Evolutionary conservation across 1,284 basidiomycete genomes (phyloP).

Genomic region (Apiotrichum brassicae): DNA sequence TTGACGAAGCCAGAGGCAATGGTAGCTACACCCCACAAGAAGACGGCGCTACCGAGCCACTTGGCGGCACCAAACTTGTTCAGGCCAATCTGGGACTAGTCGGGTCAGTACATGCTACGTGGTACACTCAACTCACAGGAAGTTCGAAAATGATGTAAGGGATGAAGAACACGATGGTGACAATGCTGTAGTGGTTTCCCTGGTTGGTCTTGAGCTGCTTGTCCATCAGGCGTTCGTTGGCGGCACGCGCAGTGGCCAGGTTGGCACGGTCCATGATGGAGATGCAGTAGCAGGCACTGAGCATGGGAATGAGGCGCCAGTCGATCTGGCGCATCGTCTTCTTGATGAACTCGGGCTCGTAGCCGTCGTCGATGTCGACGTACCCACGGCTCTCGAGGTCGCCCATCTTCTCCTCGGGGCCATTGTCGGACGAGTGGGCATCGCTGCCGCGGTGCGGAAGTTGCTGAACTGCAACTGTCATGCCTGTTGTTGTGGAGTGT

Average conservation of each 20-base stretch:
- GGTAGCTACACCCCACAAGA: slow-evolving; percentile 46
- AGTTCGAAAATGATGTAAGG: slow-evolving; percentile 1
- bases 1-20: slow-evolving; percentile 40
- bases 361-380: slow-evolving; percentile 8
- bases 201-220: slow-evolving; percentile 20
- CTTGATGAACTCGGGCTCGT: neutral
- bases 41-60: slow-evolving; percentile 8
- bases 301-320: slow-evolving; percentile 11
- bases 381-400: no score
- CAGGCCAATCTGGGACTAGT: neutral
- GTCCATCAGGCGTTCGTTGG: slow-evolving; percentile 22
- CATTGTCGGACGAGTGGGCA: no score
- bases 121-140: neutral
- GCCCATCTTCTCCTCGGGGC: no score
- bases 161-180: slow-evolving; percentile 40
- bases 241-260: slow-evolving; percentile 18
- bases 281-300: slow-evolving; percentile 9
- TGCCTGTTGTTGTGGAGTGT: no score
- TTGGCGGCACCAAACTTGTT: neutral
- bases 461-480: no score
- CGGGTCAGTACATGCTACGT: neutral
- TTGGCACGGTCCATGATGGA: slow-evolving; percentile 18
- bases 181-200: slow-evolving; percentile 43
- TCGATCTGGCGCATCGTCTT: slow-evolving; percentile 2
- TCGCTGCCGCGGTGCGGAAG: no score